Percentiles rank a stretch among this genome's conserved stretches.
phyloP scores from a whole-genome alignment of 257 asterid genomes.

The Nicotiana obtusifolia region DNA sequence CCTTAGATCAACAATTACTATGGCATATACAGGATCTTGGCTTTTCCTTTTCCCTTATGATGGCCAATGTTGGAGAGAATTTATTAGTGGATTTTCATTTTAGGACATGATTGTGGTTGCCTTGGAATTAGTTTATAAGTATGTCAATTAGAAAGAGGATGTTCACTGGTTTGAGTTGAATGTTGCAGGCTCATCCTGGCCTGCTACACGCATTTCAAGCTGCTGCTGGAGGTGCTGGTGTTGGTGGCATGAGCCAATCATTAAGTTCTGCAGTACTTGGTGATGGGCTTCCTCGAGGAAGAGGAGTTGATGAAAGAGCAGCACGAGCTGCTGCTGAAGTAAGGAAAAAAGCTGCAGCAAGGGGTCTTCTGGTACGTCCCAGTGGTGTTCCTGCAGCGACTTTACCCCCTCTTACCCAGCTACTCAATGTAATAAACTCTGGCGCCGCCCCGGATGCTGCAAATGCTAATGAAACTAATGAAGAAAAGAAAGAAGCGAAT shows the following conservation, averaged over 20 bases:
- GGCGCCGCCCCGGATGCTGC: constrained; percentile 30
- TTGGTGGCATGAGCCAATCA: constrained; percentile 42
- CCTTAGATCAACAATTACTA: neutral
- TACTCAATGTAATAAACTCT: constrained; percentile 50
- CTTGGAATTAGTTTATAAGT: neutral
- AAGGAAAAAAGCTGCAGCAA: constrained; percentile 88
- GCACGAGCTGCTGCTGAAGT: constrained; percentile 83
- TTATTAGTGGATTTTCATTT: neutral
- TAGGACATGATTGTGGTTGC: neutral
- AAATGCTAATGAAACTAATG: constrained; percentile 22
- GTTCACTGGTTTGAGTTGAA: neutral
- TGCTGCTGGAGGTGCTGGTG: constrained; percentile 39
- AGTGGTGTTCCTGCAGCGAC: constrained; percentile 59
- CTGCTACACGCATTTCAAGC: constrained; percentile 79
- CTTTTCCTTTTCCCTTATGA: neutral
- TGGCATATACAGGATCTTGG: neutral
- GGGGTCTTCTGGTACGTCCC: constrained; percentile 65
- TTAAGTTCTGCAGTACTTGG: constrained; percentile 35
- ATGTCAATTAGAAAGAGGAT: neutral
- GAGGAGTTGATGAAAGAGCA: constrained; percentile 85
- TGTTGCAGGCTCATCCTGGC: constrained; percentile 81
- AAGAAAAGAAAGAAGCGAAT: constrained; percentile 34
- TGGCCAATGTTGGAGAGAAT: neutral
- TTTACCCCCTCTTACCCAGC: constrained; percentile 57
- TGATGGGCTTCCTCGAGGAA: constrained; percentile 56